Evolutionary conservation across 768 basidiomycete genomes (phyloP).

Genomic region (Hygrocybe coccinea): DNA sequence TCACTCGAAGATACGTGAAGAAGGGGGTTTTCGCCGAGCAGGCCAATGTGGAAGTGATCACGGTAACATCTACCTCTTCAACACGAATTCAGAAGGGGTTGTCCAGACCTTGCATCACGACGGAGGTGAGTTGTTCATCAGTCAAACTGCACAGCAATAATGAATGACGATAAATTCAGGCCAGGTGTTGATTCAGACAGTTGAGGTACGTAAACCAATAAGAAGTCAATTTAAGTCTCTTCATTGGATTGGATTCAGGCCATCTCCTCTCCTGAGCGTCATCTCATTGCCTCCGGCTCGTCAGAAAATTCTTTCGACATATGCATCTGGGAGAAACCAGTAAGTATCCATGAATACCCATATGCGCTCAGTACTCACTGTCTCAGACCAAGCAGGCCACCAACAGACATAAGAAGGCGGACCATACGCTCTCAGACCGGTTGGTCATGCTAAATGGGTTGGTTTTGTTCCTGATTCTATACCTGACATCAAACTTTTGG

Average conservation of each 20-base stretch:
- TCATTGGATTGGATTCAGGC: too few relatives aligned
- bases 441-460: too few relatives aligned
- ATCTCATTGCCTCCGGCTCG: too few relatives aligned
- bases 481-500: too few relatives aligned
- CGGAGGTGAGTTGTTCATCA: background rate
- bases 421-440: too few relatives aligned
- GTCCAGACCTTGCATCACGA: background rate
- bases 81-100: background rate
- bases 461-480: too few relatives aligned
- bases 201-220: background rate
- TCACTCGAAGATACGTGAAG: background rate
- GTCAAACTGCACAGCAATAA: background rate
- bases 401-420: too few relatives aligned
- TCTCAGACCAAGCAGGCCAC: too few relatives aligned
- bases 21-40: background rate
- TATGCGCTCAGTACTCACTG: background rate
- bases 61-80: background rate
- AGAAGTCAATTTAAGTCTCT: too few relatives aligned
- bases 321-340: background rate
- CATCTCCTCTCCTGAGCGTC: too few relatives aligned
- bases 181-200: background rate
- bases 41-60: conserved; percentile 1
- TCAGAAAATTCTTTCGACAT: background rate
- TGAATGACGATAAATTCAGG: background rate
- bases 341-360: background rate